These are phyloP conservation scores for Metschnikowia lunata DNA, from an alignment of 805 yeast genomes.

Conservation along the genomic window DNA sequence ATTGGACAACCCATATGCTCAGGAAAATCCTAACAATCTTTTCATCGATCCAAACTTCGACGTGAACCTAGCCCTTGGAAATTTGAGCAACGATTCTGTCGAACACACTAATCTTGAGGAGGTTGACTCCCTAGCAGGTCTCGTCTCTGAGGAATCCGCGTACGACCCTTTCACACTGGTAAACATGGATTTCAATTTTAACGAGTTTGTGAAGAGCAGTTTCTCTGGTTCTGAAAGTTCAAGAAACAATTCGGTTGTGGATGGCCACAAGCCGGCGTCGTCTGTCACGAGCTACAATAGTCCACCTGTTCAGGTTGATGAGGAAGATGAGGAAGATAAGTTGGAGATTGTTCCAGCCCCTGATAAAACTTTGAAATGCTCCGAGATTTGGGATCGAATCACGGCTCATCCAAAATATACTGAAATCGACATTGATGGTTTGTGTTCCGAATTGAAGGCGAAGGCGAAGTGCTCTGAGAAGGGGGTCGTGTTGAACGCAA, in stretches of 20 bases:
- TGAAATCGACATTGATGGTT: constrained; percentile 89
- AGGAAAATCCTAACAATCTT: constrained; percentile 43
- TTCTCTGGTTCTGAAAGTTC: constrained; percentile 23
- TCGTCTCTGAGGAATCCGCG: constrained; percentile 53
- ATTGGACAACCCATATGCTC: constrained; percentile 4
- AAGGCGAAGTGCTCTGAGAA: constrained; percentile 94
- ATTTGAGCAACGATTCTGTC: constrained; percentile 14
- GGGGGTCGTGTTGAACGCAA: constrained; percentile 82
- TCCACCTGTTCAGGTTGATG: constrained; percentile 16
- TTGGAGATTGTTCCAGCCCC: constrained; percentile 61
- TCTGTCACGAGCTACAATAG: constrained; percentile 18
- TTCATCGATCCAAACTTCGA: constrained; percentile 50
- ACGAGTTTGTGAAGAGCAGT: constrained; percentile 34
- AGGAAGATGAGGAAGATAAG: constrained; percentile 4
- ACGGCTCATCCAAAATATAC: constrained; percentile 91
- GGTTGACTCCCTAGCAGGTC: constrained; percentile 36
- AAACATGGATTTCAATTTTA: constrained; percentile 33
- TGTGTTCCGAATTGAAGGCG: constrained; percentile 81
- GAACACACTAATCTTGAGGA: constrained; percentile 15
- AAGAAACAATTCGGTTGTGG: constrained; percentile 12
- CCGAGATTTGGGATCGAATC: constrained; percentile 95
- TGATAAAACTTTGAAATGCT: constrained; percentile 61
- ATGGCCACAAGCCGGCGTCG: constrained; percentile 12
- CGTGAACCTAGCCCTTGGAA: constrained; percentile 47
- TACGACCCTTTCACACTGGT: constrained; percentile 46